Conservation (phyloP, 176 grass and related monocot genomes). For the Triticum turgidum region DNA sequence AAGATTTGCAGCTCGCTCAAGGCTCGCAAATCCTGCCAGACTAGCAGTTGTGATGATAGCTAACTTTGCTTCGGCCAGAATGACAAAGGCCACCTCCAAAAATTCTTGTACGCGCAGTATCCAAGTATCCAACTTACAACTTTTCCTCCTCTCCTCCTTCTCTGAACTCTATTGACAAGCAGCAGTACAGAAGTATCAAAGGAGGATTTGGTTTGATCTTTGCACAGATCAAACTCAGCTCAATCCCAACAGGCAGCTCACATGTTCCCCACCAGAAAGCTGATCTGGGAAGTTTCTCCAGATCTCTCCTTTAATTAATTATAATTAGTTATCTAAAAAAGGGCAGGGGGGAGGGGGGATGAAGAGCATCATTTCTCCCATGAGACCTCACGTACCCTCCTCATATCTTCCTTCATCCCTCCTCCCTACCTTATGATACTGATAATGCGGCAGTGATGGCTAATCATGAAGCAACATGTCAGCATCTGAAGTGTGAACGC, state of each 20-base stretch:
- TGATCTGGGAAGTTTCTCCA: constrained; percentile 37
- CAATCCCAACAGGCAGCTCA: constrained; percentile 8
- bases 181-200: neutral
- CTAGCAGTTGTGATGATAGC: neutral
- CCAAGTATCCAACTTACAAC: neutral
- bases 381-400: constrained; percentile 14
- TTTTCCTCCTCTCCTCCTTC: neutral
- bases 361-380: constrained; percentile 38
- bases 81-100: neutral
- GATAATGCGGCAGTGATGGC: neutral
- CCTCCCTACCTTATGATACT: neutral
- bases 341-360: constrained; percentile 17
- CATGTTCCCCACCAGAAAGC: constrained; percentile 46
- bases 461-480: constrained; percentile 23
- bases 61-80: neutral
- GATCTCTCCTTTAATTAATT: constrained; percentile 7
- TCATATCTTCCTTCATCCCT: neutral
- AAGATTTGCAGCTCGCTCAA: neutral
- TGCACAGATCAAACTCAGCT: neutral
- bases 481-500: constrained; percentile 12
- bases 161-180: neutral
- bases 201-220: constrained; percentile 11
- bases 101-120: neutral
- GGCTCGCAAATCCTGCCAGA: neutral
- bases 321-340: neutral